Base-by-base conservation (phyloP, 2,329 filamentous ascomycete species). In the Lizonia empirigonia region DNA sequence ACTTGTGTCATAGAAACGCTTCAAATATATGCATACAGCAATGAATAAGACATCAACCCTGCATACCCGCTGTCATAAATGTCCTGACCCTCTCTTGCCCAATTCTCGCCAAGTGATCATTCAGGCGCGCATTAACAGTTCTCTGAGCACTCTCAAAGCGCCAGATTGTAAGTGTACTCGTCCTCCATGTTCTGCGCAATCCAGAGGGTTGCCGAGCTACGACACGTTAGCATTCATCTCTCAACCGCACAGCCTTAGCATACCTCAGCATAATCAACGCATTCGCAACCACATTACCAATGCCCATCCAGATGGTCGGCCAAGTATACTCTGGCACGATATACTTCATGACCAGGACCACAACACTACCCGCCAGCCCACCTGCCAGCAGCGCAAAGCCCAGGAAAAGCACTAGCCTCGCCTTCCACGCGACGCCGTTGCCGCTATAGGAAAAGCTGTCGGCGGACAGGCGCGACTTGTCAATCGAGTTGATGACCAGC, bases 111-210 rank as follows among this genome's bases (percentile, higher is more conserved):
- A n/a, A n/a, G n/a, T n/a, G n/a, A n/a, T n/a, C n/a, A n/a, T n/a
- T n/a, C n/a, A n/a, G n/a, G n/a, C n/a, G n/a, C 12, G 13, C 19
- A 15, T 12, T 6, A 30, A n/a, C 18, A 18, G 2, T 12, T 37
- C 23, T 13, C 22, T 13, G 27, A 8, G 15, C 18, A 12, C 34
- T 20, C 50, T 58, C 55, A 88, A 58, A 88, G 78, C 40, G 85
- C 83, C 55, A 88, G 74, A 63, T 84, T 87, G 72, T 88, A 88
- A 23, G 85, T 87, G 69, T 88, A 88, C 64, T 88, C 85, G 62
- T 88, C 85, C 70, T 88, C 86, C 75, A 88, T 87, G 64, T 88
- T 88, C 77, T 88, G 86, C 42, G 83, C 85, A 22, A 88, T 79
- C 85, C 85, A 88, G 26, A 88, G 79, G 29, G 87, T 82, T 39